These are phyloP conservation scores for Eucalyptus leucophloia DNA, from an alignment of 345 rosid genomes.

Conservation along the genomic window DNA sequence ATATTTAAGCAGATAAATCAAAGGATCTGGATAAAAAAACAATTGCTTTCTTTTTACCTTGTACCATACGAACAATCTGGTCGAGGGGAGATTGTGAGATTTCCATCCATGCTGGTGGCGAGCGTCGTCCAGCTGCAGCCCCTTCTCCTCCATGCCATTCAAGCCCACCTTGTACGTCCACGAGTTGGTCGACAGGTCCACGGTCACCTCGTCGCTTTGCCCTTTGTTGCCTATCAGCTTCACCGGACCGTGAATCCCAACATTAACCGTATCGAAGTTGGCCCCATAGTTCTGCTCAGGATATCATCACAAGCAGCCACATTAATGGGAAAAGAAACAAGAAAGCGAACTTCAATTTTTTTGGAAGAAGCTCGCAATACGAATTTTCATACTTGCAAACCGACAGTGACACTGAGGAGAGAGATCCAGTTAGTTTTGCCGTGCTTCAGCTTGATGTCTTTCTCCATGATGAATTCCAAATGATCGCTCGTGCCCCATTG, in stretches of 20 bases:
- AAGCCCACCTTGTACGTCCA: conserved; percentile 57
- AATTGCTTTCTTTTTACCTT: conserved; percentile 16
- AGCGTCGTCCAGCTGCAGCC: neutral
- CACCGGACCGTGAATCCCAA: conserved; percentile 22
- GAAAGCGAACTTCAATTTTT: neutral
- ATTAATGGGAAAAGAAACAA: neutral
- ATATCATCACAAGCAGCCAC: neutral
- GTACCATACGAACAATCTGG: conserved; percentile 41
- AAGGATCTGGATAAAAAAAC: neutral
- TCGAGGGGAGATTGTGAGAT: conserved; percentile 6
- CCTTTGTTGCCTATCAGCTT: conserved; percentile 2
- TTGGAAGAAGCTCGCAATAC: neutral
- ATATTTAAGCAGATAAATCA: neutral
- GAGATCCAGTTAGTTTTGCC: conserved; percentile 12
- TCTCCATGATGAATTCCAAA: conserved; percentile 3
- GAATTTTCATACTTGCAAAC: conserved; percentile 6
- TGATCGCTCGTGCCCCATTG: neutral
- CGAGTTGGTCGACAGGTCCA: conserved; percentile 11
- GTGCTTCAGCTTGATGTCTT: neutral
- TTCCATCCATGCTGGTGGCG: conserved; percentile 3
- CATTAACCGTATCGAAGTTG: neutral
- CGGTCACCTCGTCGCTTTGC: neutral
- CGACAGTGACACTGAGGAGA: conserved; percentile 41
- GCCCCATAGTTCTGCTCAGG: conserved; percentile 17
- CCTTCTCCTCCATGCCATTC: conserved; percentile 12